These are phyloP conservation scores for Gossypium herbaceum DNA, from an alignment of 345 rosid species.

Conservation along the genomic window DNA sequence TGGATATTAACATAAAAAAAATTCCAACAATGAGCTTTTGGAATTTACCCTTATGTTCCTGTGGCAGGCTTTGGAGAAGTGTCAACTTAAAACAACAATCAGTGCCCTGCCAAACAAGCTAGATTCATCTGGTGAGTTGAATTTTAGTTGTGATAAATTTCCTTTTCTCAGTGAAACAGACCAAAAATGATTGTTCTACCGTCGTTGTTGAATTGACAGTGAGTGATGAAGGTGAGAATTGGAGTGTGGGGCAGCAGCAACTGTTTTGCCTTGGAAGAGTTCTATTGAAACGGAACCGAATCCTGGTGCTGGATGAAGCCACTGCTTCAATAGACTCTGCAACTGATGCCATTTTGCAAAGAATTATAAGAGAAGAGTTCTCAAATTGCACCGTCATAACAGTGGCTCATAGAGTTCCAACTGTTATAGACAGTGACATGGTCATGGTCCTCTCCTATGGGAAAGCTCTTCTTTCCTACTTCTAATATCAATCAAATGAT, in stretches of 20 bases:
- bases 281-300: constrained; percentile 50
- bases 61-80: constrained; percentile 59
- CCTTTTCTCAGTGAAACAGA: not conserved
- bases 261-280: constrained; percentile 79
- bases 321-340: constrained; percentile 69
- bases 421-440: constrained; percentile 73
- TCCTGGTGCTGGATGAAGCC: constrained; percentile 66
- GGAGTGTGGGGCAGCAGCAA: constrained; percentile 80
- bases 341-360: constrained; percentile 66
- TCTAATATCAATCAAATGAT: not conserved
- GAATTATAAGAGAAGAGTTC: constrained; percentile 63
- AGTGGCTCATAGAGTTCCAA: constrained; percentile 73
- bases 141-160: not conserved
- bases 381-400: constrained; percentile 61
- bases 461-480: constrained; percentile 18
- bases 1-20: not conserved
- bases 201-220: constrained; percentile 31
- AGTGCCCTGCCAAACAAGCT: constrained; percentile 54
- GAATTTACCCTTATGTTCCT: not conserved
- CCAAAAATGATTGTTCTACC: not conserved
- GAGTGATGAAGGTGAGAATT: constrained; percentile 77
- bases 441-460: constrained; percentile 81
- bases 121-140: constrained; percentile 56
- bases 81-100: constrained; percentile 63
- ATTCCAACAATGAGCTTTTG: not conserved